phyloP scores from a whole-genome alignment of 2,329 filamentous ascomycete species.

The Colletotrichum godetiae region DNA sequence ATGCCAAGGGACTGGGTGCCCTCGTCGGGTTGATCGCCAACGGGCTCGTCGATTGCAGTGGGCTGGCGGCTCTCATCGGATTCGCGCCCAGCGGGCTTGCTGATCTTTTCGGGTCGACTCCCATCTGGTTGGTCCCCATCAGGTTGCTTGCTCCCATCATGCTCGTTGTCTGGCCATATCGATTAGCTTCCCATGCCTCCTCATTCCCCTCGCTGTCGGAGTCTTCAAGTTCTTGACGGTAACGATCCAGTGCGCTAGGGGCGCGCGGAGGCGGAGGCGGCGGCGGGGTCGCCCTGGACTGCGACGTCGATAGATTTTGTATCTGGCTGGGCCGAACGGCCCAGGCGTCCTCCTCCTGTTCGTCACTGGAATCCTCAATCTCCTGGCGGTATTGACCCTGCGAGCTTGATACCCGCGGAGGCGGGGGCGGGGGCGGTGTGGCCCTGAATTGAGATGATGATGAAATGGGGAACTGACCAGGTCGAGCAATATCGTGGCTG shows the following conservation, averaged over 20 bases:
- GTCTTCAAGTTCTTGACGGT: conserved; percentile 20
- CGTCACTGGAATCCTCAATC: conserved; percentile 15
- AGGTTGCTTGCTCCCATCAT: conserved; percentile 11
- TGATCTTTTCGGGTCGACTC: background rate
- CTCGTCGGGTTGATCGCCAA: background rate
- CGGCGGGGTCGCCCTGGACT: conserved; percentile 7
- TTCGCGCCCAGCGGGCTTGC: background rate
- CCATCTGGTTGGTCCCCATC: conserved; percentile 7
- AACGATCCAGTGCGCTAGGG: conserved; percentile 7
- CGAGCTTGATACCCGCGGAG: conserved; percentile 9
- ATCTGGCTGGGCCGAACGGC: conserved; percentile 25
- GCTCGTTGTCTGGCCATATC: conserved; percentile 24
- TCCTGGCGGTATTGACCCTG: conserved; percentile 12
- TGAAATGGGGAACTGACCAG: conserved; percentile 36
- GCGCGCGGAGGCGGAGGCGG: conserved; percentile 20
- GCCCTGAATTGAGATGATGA: conserved; percentile 31
- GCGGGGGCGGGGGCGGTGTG: conserved; percentile 18
- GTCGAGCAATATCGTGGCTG: conserved; percentile 17
- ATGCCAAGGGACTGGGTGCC: background rate
- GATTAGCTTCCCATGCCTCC: conserved; percentile 29
- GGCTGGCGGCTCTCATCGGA: conserved; percentile 13
- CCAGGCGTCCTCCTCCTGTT: conserved; percentile 28
- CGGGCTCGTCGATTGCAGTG: background rate
- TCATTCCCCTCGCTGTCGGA: conserved; percentile 24
- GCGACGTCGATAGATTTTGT: conserved; percentile 28